phyloP scores from a whole-genome alignment of 2,329 filamentous ascomycete genomes.

The Trichophyton schoenleinii region DNA sequence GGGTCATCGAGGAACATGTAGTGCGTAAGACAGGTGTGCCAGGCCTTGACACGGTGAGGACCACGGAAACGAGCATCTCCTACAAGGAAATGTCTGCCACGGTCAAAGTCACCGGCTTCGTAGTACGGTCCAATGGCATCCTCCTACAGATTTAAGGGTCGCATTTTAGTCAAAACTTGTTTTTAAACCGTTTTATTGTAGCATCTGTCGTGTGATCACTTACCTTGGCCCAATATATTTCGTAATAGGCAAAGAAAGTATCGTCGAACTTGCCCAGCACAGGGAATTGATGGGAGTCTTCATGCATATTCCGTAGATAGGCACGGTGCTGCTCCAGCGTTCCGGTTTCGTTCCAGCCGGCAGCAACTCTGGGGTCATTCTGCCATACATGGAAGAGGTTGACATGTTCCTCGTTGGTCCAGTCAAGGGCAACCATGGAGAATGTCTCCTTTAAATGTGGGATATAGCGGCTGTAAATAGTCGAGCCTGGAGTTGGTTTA shows the following conservation, averaged over 20 bases:
- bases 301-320: constrained; percentile 56
- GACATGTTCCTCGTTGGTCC: constrained; percentile 50
- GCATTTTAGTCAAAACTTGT: too few relatives aligned
- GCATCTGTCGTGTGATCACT: constrained; percentile 9
- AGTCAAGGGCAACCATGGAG: constrained; percentile 63
- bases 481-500: constrained; percentile 57
- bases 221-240: constrained; percentile 65
- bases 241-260: constrained; percentile 61
- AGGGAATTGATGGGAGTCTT: constrained; percentile 59
- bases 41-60: constrained; percentile 44
- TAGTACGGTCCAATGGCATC: constrained; percentile 50
- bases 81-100: constrained; percentile 48
- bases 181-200: neutral
- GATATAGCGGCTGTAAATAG: constrained; percentile 67
- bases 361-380: constrained; percentile 68
- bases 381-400: constrained; percentile 66
- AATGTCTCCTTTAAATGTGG: constrained; percentile 65
- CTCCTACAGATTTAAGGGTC: constrained; percentile 29
- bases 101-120: constrained; percentile 43
- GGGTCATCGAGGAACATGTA: constrained; percentile 49
- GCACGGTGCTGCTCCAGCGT: constrained; percentile 60
- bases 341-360: constrained; percentile 69
- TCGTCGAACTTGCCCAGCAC: constrained; percentile 61
- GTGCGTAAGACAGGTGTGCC: constrained; percentile 47
- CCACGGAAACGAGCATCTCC: constrained; percentile 45